These are phyloP conservation scores for Spencermartinsiella ligniputridi DNA, from an alignment of 1,139 yeast species.

Conservation along the genomic window DNA sequence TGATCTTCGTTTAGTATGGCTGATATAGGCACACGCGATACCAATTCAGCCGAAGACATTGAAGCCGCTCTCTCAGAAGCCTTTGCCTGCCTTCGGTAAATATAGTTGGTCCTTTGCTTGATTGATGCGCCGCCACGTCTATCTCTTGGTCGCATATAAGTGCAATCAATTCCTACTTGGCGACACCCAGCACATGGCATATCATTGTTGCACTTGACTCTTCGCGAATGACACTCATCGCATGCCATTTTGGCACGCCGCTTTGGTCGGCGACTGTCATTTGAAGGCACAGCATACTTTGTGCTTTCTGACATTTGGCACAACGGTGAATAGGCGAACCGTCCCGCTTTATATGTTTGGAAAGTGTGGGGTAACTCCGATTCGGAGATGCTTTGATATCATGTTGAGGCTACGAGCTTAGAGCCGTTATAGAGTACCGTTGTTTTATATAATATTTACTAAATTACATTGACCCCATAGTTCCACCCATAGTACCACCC, in stretches of 20 bases:
- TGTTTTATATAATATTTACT: neutral
- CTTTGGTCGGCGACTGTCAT: neutral
- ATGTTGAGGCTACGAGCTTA: no score
- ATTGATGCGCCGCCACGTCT: slow-evolving; percentile 5
- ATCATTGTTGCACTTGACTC: slow-evolving; percentile 3
- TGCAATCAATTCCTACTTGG: slow-evolving; percentile 4
- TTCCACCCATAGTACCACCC: neutral
- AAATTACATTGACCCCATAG: neutral
- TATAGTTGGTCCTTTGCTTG: slow-evolving; percentile 5
- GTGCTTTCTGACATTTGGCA: slow-evolving; percentile 1
- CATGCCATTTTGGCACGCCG: slow-evolving; percentile 3
- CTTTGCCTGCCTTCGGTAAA: slow-evolving; percentile 2
- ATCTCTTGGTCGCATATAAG: slow-evolving; percentile 3
- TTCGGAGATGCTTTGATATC: no score
- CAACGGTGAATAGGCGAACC: neutral
- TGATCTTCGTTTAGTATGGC: slow-evolving; percentile 1
- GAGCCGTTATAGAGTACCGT: no score
- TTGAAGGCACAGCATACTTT: slow-evolving; percentile 1
- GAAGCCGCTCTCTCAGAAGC: slow-evolving; percentile 3
- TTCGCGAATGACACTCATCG: slow-evolving; percentile 6
- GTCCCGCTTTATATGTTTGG: neutral
- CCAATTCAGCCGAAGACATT: neutral
- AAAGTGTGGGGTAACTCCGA: neutral
- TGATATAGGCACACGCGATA: slow-evolving; percentile 3
- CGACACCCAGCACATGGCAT: slow-evolving; percentile 5